These are phyloP conservation scores for Triadica sebifera DNA, from an alignment of 345 rosid species.

Conservation along the genomic window DNA sequence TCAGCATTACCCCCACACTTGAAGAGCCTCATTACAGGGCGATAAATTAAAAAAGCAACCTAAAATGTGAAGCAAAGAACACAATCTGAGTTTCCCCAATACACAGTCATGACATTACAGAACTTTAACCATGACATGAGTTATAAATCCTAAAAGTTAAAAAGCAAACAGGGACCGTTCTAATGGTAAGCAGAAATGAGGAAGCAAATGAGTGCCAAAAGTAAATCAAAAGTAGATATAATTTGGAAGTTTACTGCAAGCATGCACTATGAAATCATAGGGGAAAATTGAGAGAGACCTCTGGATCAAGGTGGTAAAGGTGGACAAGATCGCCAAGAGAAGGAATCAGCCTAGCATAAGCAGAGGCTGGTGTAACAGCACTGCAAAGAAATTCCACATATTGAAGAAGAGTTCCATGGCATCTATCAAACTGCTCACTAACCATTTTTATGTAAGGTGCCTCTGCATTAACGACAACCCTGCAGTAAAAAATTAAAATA, in stretches of 20 bases:
- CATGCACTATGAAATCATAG: background rate
- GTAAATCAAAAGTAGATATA: background rate
- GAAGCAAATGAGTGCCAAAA: background rate
- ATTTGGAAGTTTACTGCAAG: background rate
- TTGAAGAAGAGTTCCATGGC: constrained; percentile 99
- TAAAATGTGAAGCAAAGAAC: constrained; percentile 31
- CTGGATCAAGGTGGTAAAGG: constrained; percentile 90
- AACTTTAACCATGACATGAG: background rate
- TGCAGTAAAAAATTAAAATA: constrained; percentile 37
- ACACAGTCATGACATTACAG: background rate
- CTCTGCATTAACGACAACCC: constrained; percentile 87
- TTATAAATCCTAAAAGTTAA: background rate
- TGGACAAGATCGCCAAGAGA: constrained; percentile 86
- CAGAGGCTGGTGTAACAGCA: constrained; percentile 71
- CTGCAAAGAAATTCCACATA: constrained; percentile 90
- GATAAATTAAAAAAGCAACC: constrained; percentile 96
- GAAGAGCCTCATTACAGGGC: constrained; percentile 96
- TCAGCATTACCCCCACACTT: constrained; percentile 64
- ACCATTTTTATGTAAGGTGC: constrained; percentile 99
- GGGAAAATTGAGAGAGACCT: constrained; percentile 47
- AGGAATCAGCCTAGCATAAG: constrained; percentile 81
- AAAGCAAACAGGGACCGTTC: background rate
- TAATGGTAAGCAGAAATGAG: background rate
- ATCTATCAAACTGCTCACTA: constrained; percentile 95
- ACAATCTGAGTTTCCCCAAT: background rate